Evolutionary conservation across 805 yeast genomes (phyloP).

Genomic region (Phaffomyces opuntiae): DNA sequence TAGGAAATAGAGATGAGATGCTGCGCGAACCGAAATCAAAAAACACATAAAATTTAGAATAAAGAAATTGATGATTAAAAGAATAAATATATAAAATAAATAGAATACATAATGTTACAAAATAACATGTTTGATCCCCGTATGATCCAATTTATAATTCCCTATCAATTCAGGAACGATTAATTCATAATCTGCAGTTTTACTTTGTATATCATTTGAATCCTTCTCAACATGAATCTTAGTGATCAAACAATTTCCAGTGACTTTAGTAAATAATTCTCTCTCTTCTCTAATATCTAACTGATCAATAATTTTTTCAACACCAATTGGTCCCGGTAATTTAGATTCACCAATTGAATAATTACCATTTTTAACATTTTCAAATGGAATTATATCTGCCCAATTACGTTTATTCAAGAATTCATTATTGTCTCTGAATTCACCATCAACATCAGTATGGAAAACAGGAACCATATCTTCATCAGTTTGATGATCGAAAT

Average conservation of each 20-base stretch:
- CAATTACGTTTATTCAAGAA: constrained; percentile 67
- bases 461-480: constrained; percentile 82
- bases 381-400: constrained; percentile 56
- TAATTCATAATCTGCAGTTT: constrained; percentile 60
- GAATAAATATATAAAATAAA: not conserved
- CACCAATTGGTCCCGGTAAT: constrained; percentile 37
- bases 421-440: constrained; percentile 37
- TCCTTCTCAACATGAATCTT: constrained; percentile 72
- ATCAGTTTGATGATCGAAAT: constrained; percentile 53
- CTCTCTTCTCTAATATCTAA: constrained; percentile 21
- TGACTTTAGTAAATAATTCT: constrained; percentile 46
- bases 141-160: constrained; percentile 9
- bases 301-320: constrained; percentile 4
- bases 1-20: constrained; percentile 10
- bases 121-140: constrained; percentile 15
- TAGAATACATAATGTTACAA: not conserved
- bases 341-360: constrained; percentile 26
- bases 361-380: constrained; percentile 21
- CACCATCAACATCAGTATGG: constrained; percentile 48
- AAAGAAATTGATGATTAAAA: not conserved
- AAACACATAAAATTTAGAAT: not conserved
- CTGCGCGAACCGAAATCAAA: constrained; percentile 1
- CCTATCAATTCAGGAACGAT: constrained; percentile 54
- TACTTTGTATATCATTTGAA: constrained; percentile 36
- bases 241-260: constrained; percentile 52